Percentiles rank a stretch among this genome's conserved stretches.
Conservation (phyloP, 495 filamentous ascomycete genomes). For the Neurospora tetraspora region DNA sequence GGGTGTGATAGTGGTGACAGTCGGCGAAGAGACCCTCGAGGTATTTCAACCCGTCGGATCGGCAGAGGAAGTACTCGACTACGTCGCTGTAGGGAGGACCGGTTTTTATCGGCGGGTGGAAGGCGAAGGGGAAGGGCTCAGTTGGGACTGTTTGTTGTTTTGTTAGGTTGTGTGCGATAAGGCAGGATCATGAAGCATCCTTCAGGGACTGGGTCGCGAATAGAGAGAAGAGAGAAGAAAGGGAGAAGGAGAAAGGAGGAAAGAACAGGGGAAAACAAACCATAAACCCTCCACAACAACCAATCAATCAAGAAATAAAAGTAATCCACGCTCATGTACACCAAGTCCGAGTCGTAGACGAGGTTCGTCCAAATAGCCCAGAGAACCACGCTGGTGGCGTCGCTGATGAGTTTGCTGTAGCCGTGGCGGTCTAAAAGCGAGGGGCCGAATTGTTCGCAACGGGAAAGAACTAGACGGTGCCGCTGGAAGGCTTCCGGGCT, state of each 20-base stretch:
- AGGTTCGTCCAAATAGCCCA: not conserved
- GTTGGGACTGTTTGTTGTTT: not conserved
- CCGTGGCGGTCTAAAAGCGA: not conserved
- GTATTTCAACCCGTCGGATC: not conserved
- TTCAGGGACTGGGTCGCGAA: no score
- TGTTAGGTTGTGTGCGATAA: not conserved
- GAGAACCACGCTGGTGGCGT: not conserved
- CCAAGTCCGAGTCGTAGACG: not conserved
- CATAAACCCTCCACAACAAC: not conserved
- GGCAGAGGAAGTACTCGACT: not conserved
- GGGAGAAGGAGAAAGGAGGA: not conserved
- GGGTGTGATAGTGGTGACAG: not conserved
- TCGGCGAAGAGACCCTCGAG: not conserved
- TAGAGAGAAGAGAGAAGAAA: no score
- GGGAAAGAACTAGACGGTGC: not conserved
- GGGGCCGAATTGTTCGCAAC: not conserved
- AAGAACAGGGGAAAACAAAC: not conserved
- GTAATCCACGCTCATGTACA: not conserved
- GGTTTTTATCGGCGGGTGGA: not conserved
- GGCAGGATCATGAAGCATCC: not conserved
- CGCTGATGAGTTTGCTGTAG: not conserved
- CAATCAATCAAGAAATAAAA: not conserved
- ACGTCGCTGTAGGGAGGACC: not conserved
- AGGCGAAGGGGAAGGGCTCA: not conserved
- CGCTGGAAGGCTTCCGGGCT: not conserved